Base-by-base conservation (phyloP, 371 early-diverging fungal species). In the Mortierella sp. region DNA sequence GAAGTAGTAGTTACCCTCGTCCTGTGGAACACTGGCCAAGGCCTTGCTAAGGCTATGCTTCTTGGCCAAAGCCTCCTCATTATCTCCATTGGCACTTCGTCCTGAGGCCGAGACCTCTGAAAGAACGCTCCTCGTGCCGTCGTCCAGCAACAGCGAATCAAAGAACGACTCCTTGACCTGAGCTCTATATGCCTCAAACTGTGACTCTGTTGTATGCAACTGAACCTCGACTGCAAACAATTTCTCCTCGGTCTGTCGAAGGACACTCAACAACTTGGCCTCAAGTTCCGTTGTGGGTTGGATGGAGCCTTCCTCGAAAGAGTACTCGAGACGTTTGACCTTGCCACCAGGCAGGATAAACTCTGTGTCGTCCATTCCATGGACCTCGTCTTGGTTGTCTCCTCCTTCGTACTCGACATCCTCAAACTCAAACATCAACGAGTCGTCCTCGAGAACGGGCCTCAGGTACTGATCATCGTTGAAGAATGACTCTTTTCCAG, bases 371-470 rank as follows among this genome's bases (percentile, higher is more conserved):
- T 48, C n/a, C 52, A 71, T 23, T n/a, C 43, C 62, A 29, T 15
- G 55, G 16, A 48, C 12, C 18, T 56, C 37, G 7, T 21, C 57
- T 9, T 37, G 18, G 4, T 62, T 48, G 18, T 57, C 57, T 11
- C 74, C 68, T 23, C 86, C 88, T 12, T 86, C 87, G 12, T 90
- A 77, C 57, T 92, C 92, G 58, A 90, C 75, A 72, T 91, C 91
- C 46, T 91, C 77, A 55, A 76, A 76, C 9, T 60, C 91, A 81
- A 89, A 93, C 7, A 97, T 81, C 43, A 97, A 82, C 15, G 93
- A 84, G 76, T 97, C 98, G 51, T 95, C 91, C 43, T 92, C 89
- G 48, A 96, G 61, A 1, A 90, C 92, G 2, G 98, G 96, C 55
- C 87, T 84, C 37, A 97, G 84, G 56, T 86, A 90, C 11, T 74